Conservation (phyloP, 495 filamentous ascomycete species). For the Neurospora tetraspora region DNA sequence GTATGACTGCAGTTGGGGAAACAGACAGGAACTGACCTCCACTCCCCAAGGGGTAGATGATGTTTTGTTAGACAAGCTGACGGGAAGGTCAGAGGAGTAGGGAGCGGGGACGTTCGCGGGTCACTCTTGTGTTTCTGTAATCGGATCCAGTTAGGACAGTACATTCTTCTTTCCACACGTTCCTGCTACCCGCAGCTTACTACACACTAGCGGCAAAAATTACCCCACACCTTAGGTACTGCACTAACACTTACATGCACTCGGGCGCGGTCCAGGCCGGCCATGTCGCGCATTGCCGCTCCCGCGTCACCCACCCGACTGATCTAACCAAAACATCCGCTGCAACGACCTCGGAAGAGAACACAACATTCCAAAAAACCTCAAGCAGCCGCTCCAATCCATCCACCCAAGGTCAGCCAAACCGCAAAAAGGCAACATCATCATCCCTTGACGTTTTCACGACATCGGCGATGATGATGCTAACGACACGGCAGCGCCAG, state of each 20-base stretch:
- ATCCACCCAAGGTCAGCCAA: not conserved
- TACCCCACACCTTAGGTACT: not conserved
- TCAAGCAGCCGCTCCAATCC: not conserved
- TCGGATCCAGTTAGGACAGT: not conserved
- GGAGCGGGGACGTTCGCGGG: not conserved
- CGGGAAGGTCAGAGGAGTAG: not conserved
- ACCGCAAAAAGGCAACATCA: not conserved
- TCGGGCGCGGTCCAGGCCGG: not conserved
- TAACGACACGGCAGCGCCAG: not conserved
- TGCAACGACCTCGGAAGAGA: not conserved
- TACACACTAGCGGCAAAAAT: fast-evolving
- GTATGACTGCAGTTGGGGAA: not conserved
- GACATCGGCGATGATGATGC: not conserved
- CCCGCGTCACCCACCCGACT: not conserved
- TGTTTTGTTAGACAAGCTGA: not conserved
- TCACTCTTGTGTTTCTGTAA: not conserved
- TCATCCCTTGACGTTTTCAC: not conserved
- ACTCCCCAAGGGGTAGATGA: too few relatives aligned
- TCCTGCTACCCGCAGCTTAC: not conserved
- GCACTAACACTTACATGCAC: not conserved
- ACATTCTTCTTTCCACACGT: not conserved
- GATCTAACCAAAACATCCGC: not conserved
- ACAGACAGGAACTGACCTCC: too few relatives aligned
- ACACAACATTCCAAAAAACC: not conserved
- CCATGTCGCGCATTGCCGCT: too few relatives aligned